Evolutionary conservation across 176 grass and related monocot genomes (phyloP), one percentile per base, ranked within the genome.

Genomic region (Sorghum bicolor): DNA sequence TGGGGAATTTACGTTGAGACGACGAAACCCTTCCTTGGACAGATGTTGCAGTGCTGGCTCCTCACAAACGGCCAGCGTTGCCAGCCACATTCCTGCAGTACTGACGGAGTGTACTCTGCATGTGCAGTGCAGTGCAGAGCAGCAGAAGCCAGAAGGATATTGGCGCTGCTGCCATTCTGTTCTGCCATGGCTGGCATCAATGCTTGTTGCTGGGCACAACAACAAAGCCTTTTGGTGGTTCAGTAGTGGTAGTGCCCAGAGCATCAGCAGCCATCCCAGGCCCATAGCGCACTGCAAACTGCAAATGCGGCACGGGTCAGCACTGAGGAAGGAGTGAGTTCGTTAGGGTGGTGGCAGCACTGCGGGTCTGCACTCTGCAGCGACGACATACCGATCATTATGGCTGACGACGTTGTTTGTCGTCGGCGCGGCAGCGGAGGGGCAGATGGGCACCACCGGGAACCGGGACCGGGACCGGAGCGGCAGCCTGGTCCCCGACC

Each of bases 381-480:
- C 79, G 8, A n/a, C 76, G n/a, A 37, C 66, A 41, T 55, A 55
- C 67, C 71, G 26, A 74, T 8, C 65, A 65, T 77, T 67, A 60
- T 19, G 43, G 64, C 70, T 47, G 57, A 33, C 36, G 72, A 65
- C 53, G 40, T 52, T 12, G 44, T 50, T 62, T 47, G 29, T 60
- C 37, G 29, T 34, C 55, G 75, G 20, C 60, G 53, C 53, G 53
- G 53, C 53, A 36, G 70, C 65, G 45, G 14, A 8, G 33, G 62
- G n/a, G 39, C 45, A 50, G 66, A 81, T 22, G 65, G 79, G 67
- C 67, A 50, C 72, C 37, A 7, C 70, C 70, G 85, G 85, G 71
- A 81, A n/a, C n/a, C n/a, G n/a, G n/a, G n/a, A n/a, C n/a, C n/a
- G 85, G 85, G 71, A 81, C 78, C 58, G 45, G 70, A 81, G 69